Percentiles rank a stretch among this genome's conserved stretches.
phyloP scores from a whole-genome alignment of 345 rosid genomes.

The Linum tenue region DNA sequence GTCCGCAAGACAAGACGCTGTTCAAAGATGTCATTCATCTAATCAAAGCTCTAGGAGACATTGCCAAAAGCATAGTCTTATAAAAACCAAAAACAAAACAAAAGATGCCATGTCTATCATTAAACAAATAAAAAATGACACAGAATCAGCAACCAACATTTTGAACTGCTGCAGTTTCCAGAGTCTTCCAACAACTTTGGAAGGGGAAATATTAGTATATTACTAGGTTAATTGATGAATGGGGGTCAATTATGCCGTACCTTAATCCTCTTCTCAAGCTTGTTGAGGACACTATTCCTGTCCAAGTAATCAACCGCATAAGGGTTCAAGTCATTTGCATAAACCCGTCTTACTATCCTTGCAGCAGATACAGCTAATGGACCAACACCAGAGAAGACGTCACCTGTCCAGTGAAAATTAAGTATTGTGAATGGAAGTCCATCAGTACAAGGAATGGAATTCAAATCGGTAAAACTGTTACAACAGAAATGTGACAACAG shows the following conservation, averaged over 20 bases:
- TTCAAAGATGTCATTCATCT: neutral
- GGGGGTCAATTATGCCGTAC: slow-evolving; percentile 22
- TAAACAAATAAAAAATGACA: neutral
- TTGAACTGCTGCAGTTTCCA: neutral
- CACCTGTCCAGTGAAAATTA: slow-evolving; percentile 37
- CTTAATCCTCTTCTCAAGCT: slow-evolving; percentile 65
- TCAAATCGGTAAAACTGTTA: neutral
- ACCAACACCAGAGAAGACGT: slow-evolving; percentile 79
- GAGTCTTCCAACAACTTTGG: neutral
- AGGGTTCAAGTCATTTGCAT: slow-evolving; percentile 90
- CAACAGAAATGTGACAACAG: neutral
- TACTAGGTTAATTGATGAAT: neutral
- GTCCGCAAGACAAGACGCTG: too few relatives aligned
- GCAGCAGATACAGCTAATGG: slow-evolving; percentile 80
- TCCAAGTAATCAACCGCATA: slow-evolving; percentile 67
- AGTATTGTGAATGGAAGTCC: neutral
- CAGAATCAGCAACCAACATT: neutral
- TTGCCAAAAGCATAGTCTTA: neutral
- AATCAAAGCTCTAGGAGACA: neutral
- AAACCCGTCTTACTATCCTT: slow-evolving; percentile 67
- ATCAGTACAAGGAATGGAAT: neutral
- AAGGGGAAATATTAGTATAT: neutral
- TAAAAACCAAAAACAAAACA: neutral
- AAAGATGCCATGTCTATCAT: neutral
- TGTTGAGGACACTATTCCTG: slow-evolving; percentile 64